Percentiles rank a stretch among this genome's conserved stretches.
Conservation (phyloP, 768 basidiomycete genomes). For the Boletales sp. region DNA sequence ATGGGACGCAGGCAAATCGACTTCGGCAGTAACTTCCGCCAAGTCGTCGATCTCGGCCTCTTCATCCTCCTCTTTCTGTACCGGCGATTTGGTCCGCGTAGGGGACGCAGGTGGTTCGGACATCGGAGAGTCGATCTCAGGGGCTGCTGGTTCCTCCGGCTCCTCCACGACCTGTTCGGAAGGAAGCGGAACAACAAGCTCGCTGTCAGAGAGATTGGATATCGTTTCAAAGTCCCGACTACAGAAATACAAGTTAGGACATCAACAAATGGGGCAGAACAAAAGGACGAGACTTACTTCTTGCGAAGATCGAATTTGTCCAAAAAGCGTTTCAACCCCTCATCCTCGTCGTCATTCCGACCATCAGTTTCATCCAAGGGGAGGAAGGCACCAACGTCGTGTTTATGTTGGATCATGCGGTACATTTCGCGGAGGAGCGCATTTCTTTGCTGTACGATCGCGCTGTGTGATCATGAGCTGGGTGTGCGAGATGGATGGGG, state of each 20-base stretch:
- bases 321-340: constrained; percentile 46
- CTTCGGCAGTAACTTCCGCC: constrained; percentile 7
- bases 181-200: constrained; percentile 23
- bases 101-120: constrained; percentile 32
- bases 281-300: constrained; percentile 36
- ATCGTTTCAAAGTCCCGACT: constrained; percentile 44
- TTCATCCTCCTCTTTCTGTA: constrained; percentile 22
- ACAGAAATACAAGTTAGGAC: constrained; percentile 6
- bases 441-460: constrained; percentile 63
- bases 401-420: constrained; percentile 54
- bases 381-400: constrained; percentile 41
- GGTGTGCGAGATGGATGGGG: not conserved
- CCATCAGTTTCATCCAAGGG: constrained; percentile 35
- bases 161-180: constrained; percentile 8
- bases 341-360: constrained; percentile 32
- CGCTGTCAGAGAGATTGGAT: constrained; percentile 32
- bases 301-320: constrained; percentile 52
- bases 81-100: constrained; percentile 19
- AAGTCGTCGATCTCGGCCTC: constrained; percentile 20
- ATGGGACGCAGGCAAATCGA: constrained; percentile 11
- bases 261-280: not conserved
- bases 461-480: constrained; percentile 35
- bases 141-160: constrained; percentile 8
- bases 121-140: constrained; percentile 31
- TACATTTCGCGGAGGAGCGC: constrained; percentile 70